Evolutionary conservation across 768 basidiomycete genomes (phyloP).

Genomic region (Pluteus cervinus): DNA sequence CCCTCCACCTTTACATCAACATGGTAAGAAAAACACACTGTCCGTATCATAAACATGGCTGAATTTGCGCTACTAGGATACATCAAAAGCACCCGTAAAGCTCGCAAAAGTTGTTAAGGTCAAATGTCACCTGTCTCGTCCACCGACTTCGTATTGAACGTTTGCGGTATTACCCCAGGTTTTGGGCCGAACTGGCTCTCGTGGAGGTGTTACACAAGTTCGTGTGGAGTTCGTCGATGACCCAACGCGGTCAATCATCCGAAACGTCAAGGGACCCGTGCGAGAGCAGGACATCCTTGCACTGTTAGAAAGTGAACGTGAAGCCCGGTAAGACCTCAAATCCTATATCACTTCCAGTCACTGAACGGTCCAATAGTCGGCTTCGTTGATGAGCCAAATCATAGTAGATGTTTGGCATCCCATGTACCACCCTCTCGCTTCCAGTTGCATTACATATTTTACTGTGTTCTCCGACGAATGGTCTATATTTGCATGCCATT

Average conservation of each 20-base stretch:
- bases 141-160: background rate
- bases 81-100: constrained; percentile 90
- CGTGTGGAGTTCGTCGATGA: constrained; percentile 99
- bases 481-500: too few species aligned
- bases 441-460: too few species aligned
- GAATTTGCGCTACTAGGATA: constrained; percentile 45
- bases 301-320: constrained; percentile 95
- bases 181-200: constrained; percentile 96
- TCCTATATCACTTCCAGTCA: constrained; percentile 5
- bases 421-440: background rate
- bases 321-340: constrained; percentile 80
- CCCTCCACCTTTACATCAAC: constrained; percentile 8
- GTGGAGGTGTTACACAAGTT: constrained; percentile 98
- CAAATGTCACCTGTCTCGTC: constrained; percentile 4
- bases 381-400: too few species aligned
- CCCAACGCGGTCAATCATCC: constrained; percentile 90
- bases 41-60: constrained; percentile 2
- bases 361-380: too few species aligned
- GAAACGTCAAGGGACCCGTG: constrained; percentile 98
- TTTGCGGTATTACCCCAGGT: constrained; percentile 50
- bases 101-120: constrained; percentile 98
- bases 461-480: too few species aligned
- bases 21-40: constrained; percentile 27
- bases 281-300: constrained; percentile 95
- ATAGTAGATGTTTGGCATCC: too few species aligned